A percentile compares a stretch with the other conserved stretches of the same genome.
These are phyloP conservation scores for Coffea canephora DNA, from an alignment of 257 asterid species.

Conservation along the genomic window DNA sequence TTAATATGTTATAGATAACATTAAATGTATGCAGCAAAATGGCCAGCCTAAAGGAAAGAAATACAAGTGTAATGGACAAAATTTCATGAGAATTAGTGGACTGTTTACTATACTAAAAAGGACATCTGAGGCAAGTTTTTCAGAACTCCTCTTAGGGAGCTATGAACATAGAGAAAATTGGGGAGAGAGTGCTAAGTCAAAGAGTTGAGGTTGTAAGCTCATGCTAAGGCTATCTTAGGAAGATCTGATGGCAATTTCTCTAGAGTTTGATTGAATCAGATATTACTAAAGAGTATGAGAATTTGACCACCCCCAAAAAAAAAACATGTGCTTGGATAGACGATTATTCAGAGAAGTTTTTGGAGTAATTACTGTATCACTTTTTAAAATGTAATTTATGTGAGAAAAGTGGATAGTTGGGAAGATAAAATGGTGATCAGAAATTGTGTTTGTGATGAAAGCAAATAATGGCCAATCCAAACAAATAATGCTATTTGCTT, in stretches of 20 bases:
- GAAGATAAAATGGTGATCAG: too few species aligned
- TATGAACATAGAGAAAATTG: not conserved
- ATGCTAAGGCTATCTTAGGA: not conserved
- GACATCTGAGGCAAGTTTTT: not conserved
- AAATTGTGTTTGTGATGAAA: too few species aligned
- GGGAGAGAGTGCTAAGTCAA: not conserved
- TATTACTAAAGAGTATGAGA: not conserved
- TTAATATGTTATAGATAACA: too few species aligned
- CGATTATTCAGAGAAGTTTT: too few species aligned
- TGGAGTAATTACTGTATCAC: too few species aligned
- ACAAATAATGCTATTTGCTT: not conserved
- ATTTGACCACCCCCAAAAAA: not conserved
- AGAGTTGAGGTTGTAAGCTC: too few species aligned
- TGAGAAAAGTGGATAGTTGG: too few species aligned
- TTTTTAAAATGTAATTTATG: too few species aligned
- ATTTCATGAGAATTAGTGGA: not conserved
- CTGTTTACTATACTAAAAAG: not conserved
- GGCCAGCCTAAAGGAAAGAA: not conserved
- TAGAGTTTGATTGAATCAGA: not conserved
- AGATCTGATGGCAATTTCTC: not conserved
- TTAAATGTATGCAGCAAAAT: too few species aligned
- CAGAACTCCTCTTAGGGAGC: not conserved
- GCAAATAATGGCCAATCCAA: too few species aligned
- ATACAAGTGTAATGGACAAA: not conserved
- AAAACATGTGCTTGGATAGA: too few species aligned